Evolutionary conservation across 106 monocot genomes (phyloP), one percentile per base, ranked within the genome.

Genomic region (Dendrobium chrysotoxum): DNA sequence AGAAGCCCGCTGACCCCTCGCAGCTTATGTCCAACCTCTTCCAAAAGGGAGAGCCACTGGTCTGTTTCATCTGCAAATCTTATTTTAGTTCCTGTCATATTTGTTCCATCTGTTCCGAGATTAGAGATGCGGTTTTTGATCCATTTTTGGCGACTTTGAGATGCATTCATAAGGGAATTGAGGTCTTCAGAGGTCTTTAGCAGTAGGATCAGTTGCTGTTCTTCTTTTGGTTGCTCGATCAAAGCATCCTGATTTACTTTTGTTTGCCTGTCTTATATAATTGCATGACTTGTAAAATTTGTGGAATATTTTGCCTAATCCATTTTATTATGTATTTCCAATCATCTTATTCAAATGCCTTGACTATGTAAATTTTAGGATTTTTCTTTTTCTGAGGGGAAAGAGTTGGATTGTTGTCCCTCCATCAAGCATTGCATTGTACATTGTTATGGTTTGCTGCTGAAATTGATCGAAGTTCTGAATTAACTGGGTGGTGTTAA

Each of bases 11-110:
- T n/a, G 92, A 95, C 18, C 91, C 94, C 16, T 88, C 90, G 16
- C 79, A 81, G 55, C 92, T 89, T 80, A 89, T 98, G 20, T 92
- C 92, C 80, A 98, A 94, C 71, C 78, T 90, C 78, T 98, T 98
- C 85, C 86, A 88, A 21, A 92, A 89, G 80, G 94, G 94, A 15
- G 97, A 98, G 73, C 65, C 85, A 21, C 73, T 98, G 86, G 97
- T 98, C 15, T 83, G 85, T 85, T 39, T 28, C 13, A 6, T n/a
- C 8, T 50, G 2, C 44, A 50, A 26, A 26, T 44, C 76, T 3
- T 61, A 1, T 64, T 76, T 42, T 58, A 1, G 4, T 28, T 5
- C 31, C 50, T 31, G 17, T 72, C 5, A 1, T n/a, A n/a, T 30
- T 2, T 38, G 16, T 73, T 57, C 39, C 15, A 42, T 74, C 21